Base-by-base conservation (phyloP, 73 alveolate genomes). In the Symbiodinium pilosum region DNA sequence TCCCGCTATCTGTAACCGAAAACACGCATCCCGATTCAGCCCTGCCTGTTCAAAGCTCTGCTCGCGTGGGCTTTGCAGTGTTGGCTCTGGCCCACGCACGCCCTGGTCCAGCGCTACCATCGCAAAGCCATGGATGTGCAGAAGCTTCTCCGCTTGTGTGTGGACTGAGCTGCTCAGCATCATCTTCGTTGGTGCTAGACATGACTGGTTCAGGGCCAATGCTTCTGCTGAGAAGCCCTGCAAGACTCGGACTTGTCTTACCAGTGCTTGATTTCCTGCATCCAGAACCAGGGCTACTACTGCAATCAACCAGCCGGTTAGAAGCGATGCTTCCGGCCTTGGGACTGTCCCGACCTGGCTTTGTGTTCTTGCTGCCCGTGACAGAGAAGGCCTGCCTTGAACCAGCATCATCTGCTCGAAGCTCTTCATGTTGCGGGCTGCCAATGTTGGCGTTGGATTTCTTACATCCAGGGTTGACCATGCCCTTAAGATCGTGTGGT, bases 291-390 rank as follows among this genome's bases (percentile, higher is more conserved):
- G 38, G n/a, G 54, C 28, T 77, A 16, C 30, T 34, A 51, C 52
- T n/a, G 54, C 44, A 34, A 16, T 20, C 28, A 16, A 44, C 11
- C 14, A 24, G 26, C 24, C 21, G 87, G 20, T 77, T 34, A 12
- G 87, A 77, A 16, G n/a, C 44, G n/a, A 38, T 51, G 12, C 51
- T n/a, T 38, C 44, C n/a, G 12, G 75, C 83, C 36, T 2, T 40
- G 9, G 97, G 97, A 0, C 34, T 68, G 81, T 43, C 89, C 12
- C 39, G 97, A 32, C 12, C 43, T 5, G 97, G 36, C 20, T 43
- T 71, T 24, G 97, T 91, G 56, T 91, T 56, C 97, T 91, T 64
- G n/a, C 93, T 51, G 8, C 68, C 98, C 18, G 89, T 43, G 20
- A 43, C 81, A 16, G 97, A 42, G 24, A 26, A 14, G 36, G 16